Evolutionary conservation across 352 stramenopile genomes (phyloP).

Genomic region (Phytophthora fragariae): DNA sequence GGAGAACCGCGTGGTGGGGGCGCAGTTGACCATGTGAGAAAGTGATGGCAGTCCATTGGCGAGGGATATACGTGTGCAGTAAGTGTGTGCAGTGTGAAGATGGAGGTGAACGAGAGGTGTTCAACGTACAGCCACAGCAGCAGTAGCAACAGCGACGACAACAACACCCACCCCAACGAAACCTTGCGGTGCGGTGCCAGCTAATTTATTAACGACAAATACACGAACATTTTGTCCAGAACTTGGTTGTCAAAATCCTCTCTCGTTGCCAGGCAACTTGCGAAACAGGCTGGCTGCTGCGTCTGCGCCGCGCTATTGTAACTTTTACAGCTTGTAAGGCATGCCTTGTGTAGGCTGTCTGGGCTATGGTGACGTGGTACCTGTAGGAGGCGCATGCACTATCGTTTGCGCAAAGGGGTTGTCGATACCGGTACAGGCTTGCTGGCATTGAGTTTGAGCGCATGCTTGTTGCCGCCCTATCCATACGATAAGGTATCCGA

Average conservation of each 20-base stretch:
- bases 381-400: too few relatives aligned
- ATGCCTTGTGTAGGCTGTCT: too few relatives aligned
- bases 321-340: too few relatives aligned
- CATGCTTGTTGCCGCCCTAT: too few relatives aligned
- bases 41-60: background rate
- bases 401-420: too few relatives aligned
- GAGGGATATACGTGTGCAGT: constrained; percentile 29
- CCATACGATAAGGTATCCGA: too few relatives aligned
- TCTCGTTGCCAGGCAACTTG: background rate
- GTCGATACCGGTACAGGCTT: too few relatives aligned
- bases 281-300: background rate
- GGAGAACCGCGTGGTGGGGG: constrained; percentile 37
- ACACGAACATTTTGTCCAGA: constrained; percentile 30
- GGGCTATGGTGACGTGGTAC: too few relatives aligned
- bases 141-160: constrained; percentile 18
- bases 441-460: too few relatives aligned
- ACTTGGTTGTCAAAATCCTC: background rate
- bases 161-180: constrained; percentile 26
- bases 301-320: too few relatives aligned
- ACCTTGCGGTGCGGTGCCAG: constrained; percentile 27
- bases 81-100: constrained; percentile 38
- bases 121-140: constrained; percentile 20
- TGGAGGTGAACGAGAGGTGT: constrained; percentile 17
- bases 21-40: constrained; percentile 31
- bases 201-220: constrained; percentile 42